Percentiles rank a stretch among this genome's conserved stretches.
phyloP scores from a whole-genome alignment of 2,329 filamentous ascomycete genomes.

The Penicillium sp. region DNA sequence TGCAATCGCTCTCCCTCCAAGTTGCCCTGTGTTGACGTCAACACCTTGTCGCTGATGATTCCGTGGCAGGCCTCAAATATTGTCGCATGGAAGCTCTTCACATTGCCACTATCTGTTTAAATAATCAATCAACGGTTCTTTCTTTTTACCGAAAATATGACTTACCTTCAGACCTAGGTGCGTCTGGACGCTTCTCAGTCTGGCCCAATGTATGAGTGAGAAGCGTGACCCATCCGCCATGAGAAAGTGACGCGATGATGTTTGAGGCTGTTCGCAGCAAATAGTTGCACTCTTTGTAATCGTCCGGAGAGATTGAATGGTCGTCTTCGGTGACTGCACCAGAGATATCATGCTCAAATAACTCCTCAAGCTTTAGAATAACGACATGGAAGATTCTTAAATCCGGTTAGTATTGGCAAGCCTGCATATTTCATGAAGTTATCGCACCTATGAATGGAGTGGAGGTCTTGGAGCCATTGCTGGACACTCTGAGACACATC shows the following conservation, averaged over 20 bases:
- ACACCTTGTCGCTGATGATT: constrained; percentile 27
- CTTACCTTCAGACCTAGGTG: constrained; percentile 53
- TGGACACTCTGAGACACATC: constrained; percentile 76
- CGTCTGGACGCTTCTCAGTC: constrained; percentile 47
- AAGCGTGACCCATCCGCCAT: constrained; percentile 69
- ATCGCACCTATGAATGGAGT: constrained; percentile 54
- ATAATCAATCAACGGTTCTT: constrained; percentile 5
- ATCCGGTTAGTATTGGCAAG: constrained; percentile 16
- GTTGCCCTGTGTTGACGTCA: constrained; percentile 34
- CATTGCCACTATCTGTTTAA: constrained; percentile 25
- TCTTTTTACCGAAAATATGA: not conserved
- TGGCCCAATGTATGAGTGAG: constrained; percentile 61
- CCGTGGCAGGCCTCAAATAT: constrained; percentile 35
- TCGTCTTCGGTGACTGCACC: constrained; percentile 37
- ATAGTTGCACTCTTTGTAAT: constrained; percentile 76
- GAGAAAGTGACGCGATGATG: constrained; percentile 67
- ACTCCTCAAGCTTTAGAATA: constrained; percentile 34
- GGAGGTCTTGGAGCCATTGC: constrained; percentile 69
- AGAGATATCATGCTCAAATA: constrained; percentile 28
- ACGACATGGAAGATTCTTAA: constrained; percentile 40
- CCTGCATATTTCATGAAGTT: not conserved
- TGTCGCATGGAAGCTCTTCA: constrained; percentile 33
- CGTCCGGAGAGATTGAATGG: constrained; percentile 55
- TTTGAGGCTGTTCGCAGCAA: constrained; percentile 74
- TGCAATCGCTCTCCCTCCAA: constrained; percentile 67